Conservation (phyloP, 148 eudicot species). For the Camellia lanceoleosa region DNA sequence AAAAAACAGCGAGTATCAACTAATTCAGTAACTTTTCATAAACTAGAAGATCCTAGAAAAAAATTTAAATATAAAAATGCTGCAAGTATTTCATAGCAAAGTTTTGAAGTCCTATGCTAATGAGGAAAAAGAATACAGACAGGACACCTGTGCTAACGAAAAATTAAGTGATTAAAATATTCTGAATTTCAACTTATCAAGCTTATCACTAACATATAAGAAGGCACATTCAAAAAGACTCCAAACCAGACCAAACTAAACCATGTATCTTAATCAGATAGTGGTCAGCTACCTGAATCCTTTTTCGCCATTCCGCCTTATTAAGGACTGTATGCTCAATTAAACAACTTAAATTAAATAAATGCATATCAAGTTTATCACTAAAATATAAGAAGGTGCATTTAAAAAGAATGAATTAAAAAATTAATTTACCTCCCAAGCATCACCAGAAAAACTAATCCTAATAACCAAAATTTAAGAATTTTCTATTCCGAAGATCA, state of each 20-base stretch:
- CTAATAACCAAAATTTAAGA: neutral
- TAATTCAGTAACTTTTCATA: neutral
- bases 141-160: neutral
- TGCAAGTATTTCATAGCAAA: neutral
- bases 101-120: neutral
- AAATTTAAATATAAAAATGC: neutral
- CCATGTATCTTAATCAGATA: too few relatives aligned
- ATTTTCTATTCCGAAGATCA: neutral
- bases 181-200: neutral
- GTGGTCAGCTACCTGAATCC: too few relatives aligned
- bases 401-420: neutral
- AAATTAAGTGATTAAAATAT: neutral
- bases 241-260: too few relatives aligned
- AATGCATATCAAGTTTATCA: neutral
- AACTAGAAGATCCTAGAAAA: neutral
- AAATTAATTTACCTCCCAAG: neutral
- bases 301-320: too few relatives aligned
- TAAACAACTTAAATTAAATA: too few relatives aligned
- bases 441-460: constrained; percentile 12
- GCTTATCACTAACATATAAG: neutral
- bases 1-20: constrained; percentile 18
- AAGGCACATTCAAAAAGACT: neutral
- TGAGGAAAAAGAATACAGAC: neutral
- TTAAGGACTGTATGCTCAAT: too few relatives aligned
- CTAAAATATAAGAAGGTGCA: neutral